A percentile compares a stretch with the other conserved stretches of the same genome.
Conservation (phyloP, 345 rosid species). For the Durio zibethinus region DNA sequence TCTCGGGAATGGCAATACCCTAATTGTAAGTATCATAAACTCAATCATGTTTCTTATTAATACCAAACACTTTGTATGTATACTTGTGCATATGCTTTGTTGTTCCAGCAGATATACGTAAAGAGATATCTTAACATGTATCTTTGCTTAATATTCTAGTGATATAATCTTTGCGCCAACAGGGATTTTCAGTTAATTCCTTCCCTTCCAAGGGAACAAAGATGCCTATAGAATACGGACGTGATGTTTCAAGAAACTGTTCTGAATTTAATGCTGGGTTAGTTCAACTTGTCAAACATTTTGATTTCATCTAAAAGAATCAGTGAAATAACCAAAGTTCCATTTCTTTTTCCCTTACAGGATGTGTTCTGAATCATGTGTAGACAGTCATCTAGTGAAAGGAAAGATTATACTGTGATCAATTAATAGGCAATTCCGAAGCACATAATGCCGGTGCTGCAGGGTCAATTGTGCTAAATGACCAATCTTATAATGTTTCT, state of each 20-base stretch:
- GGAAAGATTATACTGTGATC: slow-evolving; percentile 48
- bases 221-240: slow-evolving; percentile 44
- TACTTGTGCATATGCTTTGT: not conserved
- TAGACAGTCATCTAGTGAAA: slow-evolving; percentile 35
- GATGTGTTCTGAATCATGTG: slow-evolving; percentile 32
- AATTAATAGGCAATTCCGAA: not conserved
- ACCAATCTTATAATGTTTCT: not conserved
- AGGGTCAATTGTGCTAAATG: slow-evolving; percentile 27
- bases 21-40: slow-evolving; percentile 32
- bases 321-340: not conserved
- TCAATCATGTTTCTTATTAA: not conserved
- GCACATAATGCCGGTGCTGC: slow-evolving; percentile 32
- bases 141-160: not conserved
- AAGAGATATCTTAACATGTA: too few species aligned
- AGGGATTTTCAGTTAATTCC: slow-evolving; percentile 50
- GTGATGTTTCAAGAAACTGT: slow-evolving; percentile 9
- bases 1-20: slow-evolving; percentile 51
- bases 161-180: not conserved
- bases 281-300: not conserved
- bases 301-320: not conserved
- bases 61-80: not conserved
- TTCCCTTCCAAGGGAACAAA: slow-evolving; percentile 35
- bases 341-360: slow-evolving; percentile 22
- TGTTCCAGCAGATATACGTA: not conserved
- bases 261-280: not conserved